Evolutionary conservation across 2,329 filamentous ascomycete species (phyloP), one percentile per base, ranked within the genome.

Genomic region (Colletotrichum sp.): DNA sequence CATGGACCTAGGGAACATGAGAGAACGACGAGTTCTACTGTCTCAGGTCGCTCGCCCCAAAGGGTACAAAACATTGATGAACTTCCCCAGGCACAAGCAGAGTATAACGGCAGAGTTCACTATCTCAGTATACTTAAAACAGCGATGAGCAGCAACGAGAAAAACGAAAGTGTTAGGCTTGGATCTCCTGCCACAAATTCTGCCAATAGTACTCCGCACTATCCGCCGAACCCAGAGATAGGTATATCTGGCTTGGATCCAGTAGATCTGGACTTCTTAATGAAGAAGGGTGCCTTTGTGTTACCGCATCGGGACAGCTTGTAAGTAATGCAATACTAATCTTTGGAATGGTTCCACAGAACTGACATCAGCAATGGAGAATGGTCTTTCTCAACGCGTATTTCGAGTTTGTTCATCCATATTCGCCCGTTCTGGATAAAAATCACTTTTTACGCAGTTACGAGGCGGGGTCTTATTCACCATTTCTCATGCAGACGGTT

Each of bases 381-480:
- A 52, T 13, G 6, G 6, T 21, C n/a, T 52, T 52, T 52, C 44
- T 52, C 2, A 52, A 1, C 2, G 18, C 44, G 10, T 52, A 52
- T 21, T 52, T 52, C 1, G 44, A 52, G 44, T 52, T 52, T 3
- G 44, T 52, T 13, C 44, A 52, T 21, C 44, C 44, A 21, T 52
- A 52, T 21, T 52, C 44, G n/a, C 44, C 44, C 4, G 44, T 52
- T 2, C 44, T 52, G 44, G n/a, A 52, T 13, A 4, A 7, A 13
- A 52, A 7, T 0, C n/a, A 7, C 6, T 52, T 52, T 7, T 21
- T 52, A 0, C 2, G 6, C 1, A 52, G 6, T 4, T 52, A 52
- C 4, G 44, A 21, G 4, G 4, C 44, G 1, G 44, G 44, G 0
- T 52, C n/a, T 12, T 52, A 13, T 5, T 52, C 44, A 4, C n/a